A percentile compares a stretch with the other conserved stretches of the same genome.
Evolutionary conservation across 495 filamentous ascomycete genomes (phyloP).

Genomic region (Annulohypoxylon maeteangense): DNA sequence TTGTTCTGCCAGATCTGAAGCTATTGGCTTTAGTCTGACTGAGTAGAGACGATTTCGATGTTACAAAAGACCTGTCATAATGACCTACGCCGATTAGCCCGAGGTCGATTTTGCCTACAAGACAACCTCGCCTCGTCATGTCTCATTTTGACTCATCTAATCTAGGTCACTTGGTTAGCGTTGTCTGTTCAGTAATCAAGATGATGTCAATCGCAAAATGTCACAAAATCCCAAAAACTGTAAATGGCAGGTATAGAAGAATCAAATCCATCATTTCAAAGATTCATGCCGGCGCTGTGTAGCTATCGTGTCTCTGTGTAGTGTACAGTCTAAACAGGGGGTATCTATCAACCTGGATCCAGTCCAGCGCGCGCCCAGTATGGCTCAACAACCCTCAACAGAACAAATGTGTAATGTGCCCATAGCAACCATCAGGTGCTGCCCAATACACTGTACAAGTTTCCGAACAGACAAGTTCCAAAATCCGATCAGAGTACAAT

Average conservation of each 20-base stretch:
- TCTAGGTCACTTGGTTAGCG: background rate
- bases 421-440: constrained; percentile 41
- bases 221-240: background rate
- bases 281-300: constrained; percentile 52
- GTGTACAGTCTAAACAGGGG: constrained; percentile 59
- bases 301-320: constrained; percentile 58
- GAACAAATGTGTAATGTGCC: constrained; percentile 44
- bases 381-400: constrained; percentile 48
- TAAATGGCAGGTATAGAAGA: constrained; percentile 5
- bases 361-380: constrained; percentile 55
- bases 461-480: constrained; percentile 39
- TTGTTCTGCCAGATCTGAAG: constrained; percentile 19
- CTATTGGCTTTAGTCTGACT: constrained; percentile 14
- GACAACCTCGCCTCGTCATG: background rate
- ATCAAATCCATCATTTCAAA: constrained; percentile 50
- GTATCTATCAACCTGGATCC: constrained; percentile 61
- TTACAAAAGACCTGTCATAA: constrained; percentile 36
- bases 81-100: constrained; percentile 9
- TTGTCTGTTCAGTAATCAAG: constrained; percentile 17
- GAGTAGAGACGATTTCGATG: constrained; percentile 5
- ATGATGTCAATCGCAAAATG: background rate
- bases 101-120: background rate
- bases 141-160: background rate
- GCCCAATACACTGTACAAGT: constrained; percentile 49
- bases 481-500: constrained; percentile 47